Base-by-base conservation (phyloP, 257 asterid species). In the Apocynum venetum region DNA sequence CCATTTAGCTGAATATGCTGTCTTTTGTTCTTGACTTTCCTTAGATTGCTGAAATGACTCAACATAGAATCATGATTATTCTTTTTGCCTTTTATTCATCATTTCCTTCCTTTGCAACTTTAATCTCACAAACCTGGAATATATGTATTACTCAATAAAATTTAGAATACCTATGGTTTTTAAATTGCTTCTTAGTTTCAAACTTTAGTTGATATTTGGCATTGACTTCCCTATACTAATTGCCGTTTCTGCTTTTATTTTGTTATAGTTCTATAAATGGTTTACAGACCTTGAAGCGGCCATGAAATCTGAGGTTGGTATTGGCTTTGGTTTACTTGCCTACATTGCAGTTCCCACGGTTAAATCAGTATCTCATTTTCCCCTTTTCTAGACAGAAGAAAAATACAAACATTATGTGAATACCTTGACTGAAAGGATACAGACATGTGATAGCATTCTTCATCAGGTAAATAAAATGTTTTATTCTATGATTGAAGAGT, bases 251-350 rank as follows among this genome's bases (percentile, higher is more conserved):
- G 47, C 71, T 78, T 51, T 78, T 69, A 72, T 73, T 25, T 55
- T 84, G 77, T 80, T 82, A 85, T 97, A 96, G 99, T 96, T 96
- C 88, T 93, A 96, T 82, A 93, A 93, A 80, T 96, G 99, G 99
- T 96, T 93, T 82, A 81, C 91, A 46, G 95, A 89, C 79, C 97
- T 96, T 71, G 98, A 96, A 89, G 97, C 97, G 79, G 98, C 98
- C 89, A 93, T 93, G 99, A 96, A 91, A 89, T 96, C 97, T 77
- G 98, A 96, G 98, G 99, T 96, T 82, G 67, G 88, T 72, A 76
- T 63, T 83, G 78, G 70, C 65, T 77, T 60, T 70, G 71, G 41
- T 68, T 70, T 40, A 59, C 38, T 52, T 52, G 43, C 82, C 38
- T 41, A 15, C 48, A 40, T 59, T 59, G 43, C 40, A 12, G n/a